A percentile compares a stretch with the other conserved stretches of the same genome.
phyloP scores from a whole-genome alignment of 139 green algal species.

The Picochlorum sp. region DNA sequence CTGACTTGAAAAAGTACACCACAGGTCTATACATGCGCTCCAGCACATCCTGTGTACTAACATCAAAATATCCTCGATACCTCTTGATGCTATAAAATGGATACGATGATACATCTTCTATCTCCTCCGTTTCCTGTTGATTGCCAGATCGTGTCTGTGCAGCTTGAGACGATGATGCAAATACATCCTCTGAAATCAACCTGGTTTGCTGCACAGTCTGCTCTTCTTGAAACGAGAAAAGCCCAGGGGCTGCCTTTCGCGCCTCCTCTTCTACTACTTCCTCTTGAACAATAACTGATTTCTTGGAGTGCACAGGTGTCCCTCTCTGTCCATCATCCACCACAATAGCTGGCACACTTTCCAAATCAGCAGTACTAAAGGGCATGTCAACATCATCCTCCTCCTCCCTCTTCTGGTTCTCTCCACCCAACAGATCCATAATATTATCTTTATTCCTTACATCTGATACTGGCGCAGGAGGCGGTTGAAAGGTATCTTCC shows the following conservation, averaged over 20 bases:
- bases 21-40: constrained; percentile 55
- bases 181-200: neutral
- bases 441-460: too few species aligned
- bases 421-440: neutral
- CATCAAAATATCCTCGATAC: constrained; percentile 72
- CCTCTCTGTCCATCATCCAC: neutral
- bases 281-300: neutral
- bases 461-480: neutral
- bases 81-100: constrained; percentile 63
- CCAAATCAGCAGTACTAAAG: constrained; percentile 30
- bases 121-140: neutral
- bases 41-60: constrained; percentile 72
- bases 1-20: constrained; percentile 51
- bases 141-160: neutral
- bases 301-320: neutral
- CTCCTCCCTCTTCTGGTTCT: neutral
- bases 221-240: neutral
- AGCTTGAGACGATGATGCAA: neutral
- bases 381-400: constrained; percentile 20
- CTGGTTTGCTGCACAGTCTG: neutral
- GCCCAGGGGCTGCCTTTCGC: neutral
- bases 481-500: neutral
- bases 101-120: constrained; percentile 35
- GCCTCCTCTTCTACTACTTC: neutral
- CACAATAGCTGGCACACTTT: constrained; percentile 7